Evolutionary conservation across 768 basidiomycete genomes (phyloP).

Genomic region (Hericium alpestre): DNA sequence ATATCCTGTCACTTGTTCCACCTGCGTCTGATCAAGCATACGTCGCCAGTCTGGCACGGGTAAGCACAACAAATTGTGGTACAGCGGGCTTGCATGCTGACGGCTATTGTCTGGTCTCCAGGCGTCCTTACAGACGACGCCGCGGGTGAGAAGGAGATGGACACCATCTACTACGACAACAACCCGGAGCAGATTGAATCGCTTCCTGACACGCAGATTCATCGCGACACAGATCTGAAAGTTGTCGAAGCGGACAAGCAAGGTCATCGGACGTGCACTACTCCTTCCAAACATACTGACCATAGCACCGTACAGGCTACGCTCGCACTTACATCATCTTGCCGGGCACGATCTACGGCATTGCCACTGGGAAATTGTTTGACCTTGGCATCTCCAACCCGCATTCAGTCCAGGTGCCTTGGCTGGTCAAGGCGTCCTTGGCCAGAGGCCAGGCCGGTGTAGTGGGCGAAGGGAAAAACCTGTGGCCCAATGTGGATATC

Average conservation of each 20-base stretch:
- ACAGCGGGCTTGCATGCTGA: conserved; percentile 20
- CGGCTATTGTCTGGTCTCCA: neutral
- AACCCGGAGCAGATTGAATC: conserved; percentile 33
- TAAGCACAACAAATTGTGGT: neutral
- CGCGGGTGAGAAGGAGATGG: conserved; percentile 18
- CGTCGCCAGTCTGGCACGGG: neutral
- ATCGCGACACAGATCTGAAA: conserved; percentile 39
- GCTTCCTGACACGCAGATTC: conserved; percentile 33
- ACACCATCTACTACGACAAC: conserved; percentile 39
- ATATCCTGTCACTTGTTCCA: neutral
- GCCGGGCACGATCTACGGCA: conserved; percentile 51
- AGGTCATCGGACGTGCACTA: conserved; percentile 22
- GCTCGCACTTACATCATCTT: conserved; percentile 41
- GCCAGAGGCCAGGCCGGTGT: conserved; percentile 40
- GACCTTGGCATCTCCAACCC: conserved; percentile 42
- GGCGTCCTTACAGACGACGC: neutral
- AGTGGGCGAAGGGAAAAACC: conserved; percentile 45
- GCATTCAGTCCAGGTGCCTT: conserved; percentile 43
- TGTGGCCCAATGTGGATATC: conserved; percentile 52
- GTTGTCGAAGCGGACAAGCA: conserved; percentile 37
- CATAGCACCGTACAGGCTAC: conserved; percentile 28
- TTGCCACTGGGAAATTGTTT: conserved; percentile 36
- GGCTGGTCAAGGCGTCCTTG: conserved; percentile 33
- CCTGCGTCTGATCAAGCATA: conserved; percentile 4
- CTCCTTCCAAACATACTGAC: neutral